Evolutionary conservation across 2,329 filamentous ascomycete genomes (phyloP).

Genomic region (Aspergillus sp.): DNA sequence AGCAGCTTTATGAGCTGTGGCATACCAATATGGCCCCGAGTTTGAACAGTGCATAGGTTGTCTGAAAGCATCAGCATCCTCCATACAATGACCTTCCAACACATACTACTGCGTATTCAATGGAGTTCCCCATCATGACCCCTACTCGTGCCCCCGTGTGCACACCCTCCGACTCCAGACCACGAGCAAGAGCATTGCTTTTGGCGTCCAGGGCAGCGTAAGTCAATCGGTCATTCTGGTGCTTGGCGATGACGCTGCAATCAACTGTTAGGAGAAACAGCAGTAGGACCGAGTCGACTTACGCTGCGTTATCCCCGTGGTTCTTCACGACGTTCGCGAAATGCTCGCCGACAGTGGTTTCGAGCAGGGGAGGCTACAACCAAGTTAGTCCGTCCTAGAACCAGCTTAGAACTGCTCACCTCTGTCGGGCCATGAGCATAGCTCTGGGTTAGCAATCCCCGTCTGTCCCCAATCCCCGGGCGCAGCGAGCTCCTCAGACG

Average conservation of each 20-base stretch:
- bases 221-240: conserved; percentile 58
- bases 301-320: conserved; percentile 45
- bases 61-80: conserved; percentile 17
- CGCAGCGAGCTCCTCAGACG: neutral
- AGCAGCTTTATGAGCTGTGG: neutral
- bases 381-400: neutral
- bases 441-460: conserved; percentile 19
- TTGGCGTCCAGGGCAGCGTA: conserved; percentile 65
- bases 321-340: conserved; percentile 35
- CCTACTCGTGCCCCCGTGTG: conserved; percentile 76
- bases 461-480: conserved; percentile 1
- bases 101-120: conserved; percentile 67
- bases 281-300: conserved; percentile 14
- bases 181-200: conserved; percentile 66
- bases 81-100: neutral
- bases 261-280: neutral
- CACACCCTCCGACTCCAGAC: conserved; percentile 61
- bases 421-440: conserved; percentile 22
- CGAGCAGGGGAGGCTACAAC: conserved; percentile 36
- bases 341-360: conserved; percentile 39
- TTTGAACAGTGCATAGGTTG: conserved; percentile 83
- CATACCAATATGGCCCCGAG: conserved; percentile 75
- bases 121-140: conserved; percentile 73
- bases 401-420: conserved; percentile 10
- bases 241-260: conserved; percentile 46